Conservation (phyloP, 441 rosid species). For the Lepidium campestre region DNA sequence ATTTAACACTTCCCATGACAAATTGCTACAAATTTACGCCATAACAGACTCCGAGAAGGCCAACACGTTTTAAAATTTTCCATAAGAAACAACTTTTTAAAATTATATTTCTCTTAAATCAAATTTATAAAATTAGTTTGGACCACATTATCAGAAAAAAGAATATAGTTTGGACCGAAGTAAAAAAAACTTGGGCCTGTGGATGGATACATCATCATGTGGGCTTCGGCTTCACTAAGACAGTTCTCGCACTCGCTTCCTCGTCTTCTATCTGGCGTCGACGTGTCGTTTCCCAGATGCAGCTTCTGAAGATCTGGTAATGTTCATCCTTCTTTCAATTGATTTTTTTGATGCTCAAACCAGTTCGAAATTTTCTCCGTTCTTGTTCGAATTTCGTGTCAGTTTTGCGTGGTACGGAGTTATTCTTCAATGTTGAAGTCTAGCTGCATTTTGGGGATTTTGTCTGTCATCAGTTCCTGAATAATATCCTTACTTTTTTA, state of each 20-base stretch:
- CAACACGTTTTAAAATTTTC: too few species aligned
- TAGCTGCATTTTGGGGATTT: neutral
- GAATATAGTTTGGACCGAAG: neutral
- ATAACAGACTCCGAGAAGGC: neutral
- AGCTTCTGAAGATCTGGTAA: slow-evolving; percentile 13
- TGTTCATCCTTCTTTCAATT: neutral
- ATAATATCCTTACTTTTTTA: neutral
- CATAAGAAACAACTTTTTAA: too few species aligned
- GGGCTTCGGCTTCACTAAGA: neutral
- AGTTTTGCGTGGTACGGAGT: neutral
- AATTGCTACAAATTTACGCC: neutral
- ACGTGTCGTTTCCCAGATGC: neutral
- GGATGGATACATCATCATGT: neutral
- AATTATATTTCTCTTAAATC: too few species aligned
- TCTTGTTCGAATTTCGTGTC: neutral
- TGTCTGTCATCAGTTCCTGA: neutral
- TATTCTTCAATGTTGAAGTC: neutral
- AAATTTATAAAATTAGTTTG: too few species aligned
- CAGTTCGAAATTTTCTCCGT: neutral
- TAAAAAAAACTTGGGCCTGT: slow-evolving; percentile 5
- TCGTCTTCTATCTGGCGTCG: neutral
- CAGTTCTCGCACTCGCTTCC: neutral
- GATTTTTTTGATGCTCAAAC: neutral
- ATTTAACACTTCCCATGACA: neutral
- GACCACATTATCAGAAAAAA: too few species aligned